A percentile compares a stretch with the other conserved stretches of the same genome.
These are phyloP conservation scores for Kwoniella sp. DNA, from an alignment of 768 basidiomycete species.

Conservation along the genomic window DNA sequence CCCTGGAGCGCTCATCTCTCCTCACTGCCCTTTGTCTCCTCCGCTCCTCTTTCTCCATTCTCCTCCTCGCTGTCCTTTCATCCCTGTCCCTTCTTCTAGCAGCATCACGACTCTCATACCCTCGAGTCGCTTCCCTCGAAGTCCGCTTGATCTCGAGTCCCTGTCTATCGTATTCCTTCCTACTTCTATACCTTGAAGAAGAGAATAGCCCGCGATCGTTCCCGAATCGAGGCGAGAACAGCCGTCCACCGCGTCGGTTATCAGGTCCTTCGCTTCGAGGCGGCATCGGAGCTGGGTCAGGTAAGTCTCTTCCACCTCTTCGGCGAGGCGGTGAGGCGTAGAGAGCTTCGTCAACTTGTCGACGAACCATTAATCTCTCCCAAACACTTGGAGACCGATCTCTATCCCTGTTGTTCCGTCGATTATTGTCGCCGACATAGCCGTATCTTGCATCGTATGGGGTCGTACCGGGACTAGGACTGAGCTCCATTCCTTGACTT, in stretches of 20 bases:
- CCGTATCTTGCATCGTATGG: conserved; percentile 4
- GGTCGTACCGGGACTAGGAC: conserved; percentile 6
- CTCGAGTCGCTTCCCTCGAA: background rate
- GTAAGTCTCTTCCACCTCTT: background rate
- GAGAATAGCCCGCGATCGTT: background rate
- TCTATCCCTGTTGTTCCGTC: background rate
- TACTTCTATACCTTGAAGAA: background rate
- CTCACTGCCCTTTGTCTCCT: conserved; percentile 7
- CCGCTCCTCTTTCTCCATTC: conserved; percentile 16
- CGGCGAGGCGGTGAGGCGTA: background rate
- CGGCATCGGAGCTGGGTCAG: conserved; percentile 1
- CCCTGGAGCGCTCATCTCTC: conserved; percentile 9
- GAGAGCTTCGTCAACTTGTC: conserved; percentile 3
- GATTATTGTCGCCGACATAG: background rate
- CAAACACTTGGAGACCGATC: conserved; percentile 11
- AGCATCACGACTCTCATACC: background rate
- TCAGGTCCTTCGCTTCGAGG: background rate
- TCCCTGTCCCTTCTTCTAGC: background rate
- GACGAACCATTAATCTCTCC: conserved; percentile 12
- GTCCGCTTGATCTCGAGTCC: background rate
- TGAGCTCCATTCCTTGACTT: background rate
- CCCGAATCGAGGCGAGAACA: background rate
- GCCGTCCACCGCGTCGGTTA: background rate
- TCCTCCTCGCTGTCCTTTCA: background rate
- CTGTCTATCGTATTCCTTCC: conserved; percentile 4